Base-by-base conservation (phyloP, 2,329 filamentous ascomycete genomes). In the Massarina eburnea region DNA sequence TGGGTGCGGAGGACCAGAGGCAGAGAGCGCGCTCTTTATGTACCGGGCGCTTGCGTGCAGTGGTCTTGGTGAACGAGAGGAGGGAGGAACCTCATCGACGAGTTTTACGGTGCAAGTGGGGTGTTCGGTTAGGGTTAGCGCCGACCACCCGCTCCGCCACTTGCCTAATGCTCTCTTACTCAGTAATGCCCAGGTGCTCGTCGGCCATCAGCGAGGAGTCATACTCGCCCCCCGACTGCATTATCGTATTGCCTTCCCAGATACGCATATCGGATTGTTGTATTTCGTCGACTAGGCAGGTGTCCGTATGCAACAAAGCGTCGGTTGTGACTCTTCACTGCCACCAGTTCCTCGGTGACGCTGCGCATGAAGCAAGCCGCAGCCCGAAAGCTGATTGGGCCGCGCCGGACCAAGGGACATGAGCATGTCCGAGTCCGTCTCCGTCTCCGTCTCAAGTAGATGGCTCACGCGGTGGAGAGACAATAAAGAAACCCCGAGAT, bases 1-100 rank as follows among this genome's bases (percentile, higher is more conserved):
- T 66, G 66, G 60, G 54, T 50, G 44, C 59, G 50, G 49, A 64
- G 59, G 56, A 57, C 20, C 64, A 64, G 62, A 61, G 46, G 57
- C 55, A 66, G 55, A 34, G 37, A 41, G 55, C 46, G 57, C 56
- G 48, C 53, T 57, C 51, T 59, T 52, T 57, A 54, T 53, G 53
- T 45, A 52, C 59, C 51, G 48, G 52, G 51, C 49, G 52, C 51
- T 60, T 48, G 48, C 45, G 53, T 52, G 56, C 44, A 32, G 39
- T 42, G 39, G 42, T 43, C 30, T 32, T 43, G 50, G 40, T 46
- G 43, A 44, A 42, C 40, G 36, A 43, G 43, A 41, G 15, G 34
- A 41, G 39, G 42, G 44, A 35, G 47, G 48, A 41, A 45, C 48
- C 49, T 47, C 36, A 39, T 47, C 33, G 45, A 22, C 35, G 35